Evolutionary conservation across 257 asterid genomes (phyloP), one percentile per base, ranked within the genome.

Genomic region (Forsythia suspensa): DNA sequence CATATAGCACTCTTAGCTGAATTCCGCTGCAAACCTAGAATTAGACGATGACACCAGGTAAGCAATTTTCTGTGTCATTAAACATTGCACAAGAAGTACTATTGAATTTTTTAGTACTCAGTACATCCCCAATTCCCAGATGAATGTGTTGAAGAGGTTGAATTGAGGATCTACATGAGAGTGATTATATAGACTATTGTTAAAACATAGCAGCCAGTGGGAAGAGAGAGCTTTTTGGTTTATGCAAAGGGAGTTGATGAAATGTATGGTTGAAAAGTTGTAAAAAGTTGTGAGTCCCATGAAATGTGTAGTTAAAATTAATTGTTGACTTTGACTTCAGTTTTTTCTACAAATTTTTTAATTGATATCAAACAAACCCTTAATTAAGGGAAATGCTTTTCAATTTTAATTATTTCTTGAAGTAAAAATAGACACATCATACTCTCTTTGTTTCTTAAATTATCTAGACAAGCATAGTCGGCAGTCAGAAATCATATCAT

Each of bases 1-100:
- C 99, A 95, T 86, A 93, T 95, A 82, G 98, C 98, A 29, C 96
- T 95, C 76, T 83, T 93, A 77, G 98, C 98, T 66, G 99, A 92
- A 84, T 93, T 95, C 81, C 96, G 97, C 66, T 95, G 98, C 89
- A 92, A 89, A 88, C 88, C 97, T 76, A 84, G 88, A 85, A 83
- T 83, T 76, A 89, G 93, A 85, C 97, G 96, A 86, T 91, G 84
- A 95, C 84, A 70, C 44, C 68, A 85, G 88, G 92, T 90, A 84
- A 67, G 75, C 15, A 71, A 18, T 65, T 43, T 68, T 77, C 70
- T 77, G 3, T 21, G 8, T 21, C 70, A 75, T 80, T 52, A 34
- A 43, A 40, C 61, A 10, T 70, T 79, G 78, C 74, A 65, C 7
- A 6, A 61, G 36, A 67, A 76, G 20, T 12, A 70, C 72, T 48